Evolutionary conservation across 2,329 filamentous ascomycete species (phyloP), one percentile per base, ranked within the genome.

Genomic region (Aspergillus awamori): DNA sequence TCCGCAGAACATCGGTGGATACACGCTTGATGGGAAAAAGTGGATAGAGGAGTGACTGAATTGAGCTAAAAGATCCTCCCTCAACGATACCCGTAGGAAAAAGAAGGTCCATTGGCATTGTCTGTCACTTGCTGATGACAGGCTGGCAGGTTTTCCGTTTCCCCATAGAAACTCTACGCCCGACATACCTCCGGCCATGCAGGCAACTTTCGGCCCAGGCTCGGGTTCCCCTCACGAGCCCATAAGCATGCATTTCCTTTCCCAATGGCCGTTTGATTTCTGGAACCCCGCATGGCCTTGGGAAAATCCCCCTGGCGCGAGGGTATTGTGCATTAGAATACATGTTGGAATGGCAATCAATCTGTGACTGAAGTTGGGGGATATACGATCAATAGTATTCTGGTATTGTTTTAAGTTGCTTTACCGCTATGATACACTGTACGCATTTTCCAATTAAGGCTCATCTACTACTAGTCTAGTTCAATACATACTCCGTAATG

Each of bases 161-260:
- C 15, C 45, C 45, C 22, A 15, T 8, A 4, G 11, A 49, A n/a
- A 22, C 41, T 11, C 24, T 10, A 52, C 20, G 10, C 11, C 51
- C 51, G 51, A 53, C 30, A 36, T 36, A 33, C 17, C n/a, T n/a
- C 53, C 39, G 53, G 43, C 33, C 33, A 11, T 36, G 33, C 24
- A 45, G 8, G 15, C 36, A 28, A 28, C n/a, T 24, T 24, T 56
- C 53, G 53, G 53, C 53, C 53, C 39, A 47, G 28, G 39, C 53
- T 56, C 53, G 53, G 53, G 38, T 55, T 45, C 53, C 53, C 53
- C 53, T 56, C 53, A 56, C 41, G 20, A 17, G 13, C 15, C 10
- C 11, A 13, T 22, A 20, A 45, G 41, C 41, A 36, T 24, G 11
- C 4, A 4, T 11, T n/a, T 17, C 13, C 15, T n/a, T 28, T 15